A percentile compares a stretch with the other conserved stretches of the same genome.
Evolutionary conservation across 495 filamentous ascomycete genomes (phyloP).

Genomic region (Penicillium waksmanii): DNA sequence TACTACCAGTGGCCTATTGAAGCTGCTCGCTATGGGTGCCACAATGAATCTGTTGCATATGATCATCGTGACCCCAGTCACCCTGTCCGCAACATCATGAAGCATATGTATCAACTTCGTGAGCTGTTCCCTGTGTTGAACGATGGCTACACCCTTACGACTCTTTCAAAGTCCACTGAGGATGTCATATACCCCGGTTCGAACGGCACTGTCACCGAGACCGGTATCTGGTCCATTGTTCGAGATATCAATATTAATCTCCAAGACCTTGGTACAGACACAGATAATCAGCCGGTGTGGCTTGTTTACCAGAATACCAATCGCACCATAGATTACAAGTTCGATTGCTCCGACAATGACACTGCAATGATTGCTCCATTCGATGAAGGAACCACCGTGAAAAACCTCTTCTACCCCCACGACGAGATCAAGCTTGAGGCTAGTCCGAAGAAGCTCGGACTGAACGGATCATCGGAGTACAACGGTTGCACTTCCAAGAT

Average conservation of each 20-base stretch:
- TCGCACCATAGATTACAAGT: constrained; percentile 54
- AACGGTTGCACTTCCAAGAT: constrained; percentile 62
- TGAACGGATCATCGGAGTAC: constrained; percentile 43
- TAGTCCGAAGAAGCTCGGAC: constrained; percentile 39
- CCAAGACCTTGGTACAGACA: constrained; percentile 50
- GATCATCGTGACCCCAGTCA: constrained; percentile 74
- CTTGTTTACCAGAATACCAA: constrained; percentile 67
- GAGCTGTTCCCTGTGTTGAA: constrained; percentile 62
- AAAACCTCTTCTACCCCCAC: constrained; percentile 66
- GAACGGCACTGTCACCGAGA: constrained; percentile 55
- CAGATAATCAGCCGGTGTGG: constrained; percentile 61
- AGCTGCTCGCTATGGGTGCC: constrained; percentile 55
- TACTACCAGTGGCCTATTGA: constrained; percentile 64
- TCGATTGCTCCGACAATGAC: constrained; percentile 55
- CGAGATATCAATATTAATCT: constrained; percentile 48
- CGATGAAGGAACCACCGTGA: constrained; percentile 54
- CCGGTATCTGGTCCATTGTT: constrained; percentile 68
- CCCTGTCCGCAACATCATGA: constrained; percentile 66
- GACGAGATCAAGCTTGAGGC: constrained; percentile 54
- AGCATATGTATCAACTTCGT: constrained; percentile 67
- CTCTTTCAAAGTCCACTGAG: constrained; percentile 60
- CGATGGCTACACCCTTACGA: constrained; percentile 60
- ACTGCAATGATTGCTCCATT: constrained; percentile 62
- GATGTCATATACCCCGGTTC: constrained; percentile 57
- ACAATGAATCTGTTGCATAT: constrained; percentile 57